These are phyloP conservation scores for Apophysomyces variabilis DNA, from an alignment of 371 early-diverging fungal genomes.

Conservation along the genomic window DNA sequence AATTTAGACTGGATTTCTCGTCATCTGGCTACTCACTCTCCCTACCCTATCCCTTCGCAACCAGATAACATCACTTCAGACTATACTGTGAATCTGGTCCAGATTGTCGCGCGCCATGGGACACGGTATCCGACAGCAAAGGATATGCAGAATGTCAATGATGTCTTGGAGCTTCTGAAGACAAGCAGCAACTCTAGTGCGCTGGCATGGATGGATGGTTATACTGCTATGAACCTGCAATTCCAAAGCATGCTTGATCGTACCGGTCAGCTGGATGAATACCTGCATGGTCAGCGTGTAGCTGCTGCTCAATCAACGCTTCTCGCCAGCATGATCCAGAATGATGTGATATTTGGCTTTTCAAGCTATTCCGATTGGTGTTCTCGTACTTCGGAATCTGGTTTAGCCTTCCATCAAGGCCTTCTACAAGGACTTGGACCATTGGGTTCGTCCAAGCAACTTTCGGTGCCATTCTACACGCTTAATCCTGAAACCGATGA, in stretches of 20 bases:
- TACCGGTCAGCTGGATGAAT: conserved; percentile 31
- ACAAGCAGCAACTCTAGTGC: conserved; percentile 15
- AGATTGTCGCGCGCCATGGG: conserved; percentile 40
- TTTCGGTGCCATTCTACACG: conserved; percentile 9
- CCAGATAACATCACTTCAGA: conserved; percentile 6
- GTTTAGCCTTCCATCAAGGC: conserved; percentile 9
- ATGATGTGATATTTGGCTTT: background rate
- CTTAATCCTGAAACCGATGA: conserved; percentile 1
- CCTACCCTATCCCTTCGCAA: conserved; percentile 1
- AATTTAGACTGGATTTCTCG: conserved; percentile 12
- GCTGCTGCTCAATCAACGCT: conserved; percentile 6
- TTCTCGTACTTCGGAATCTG: conserved; percentile 6
- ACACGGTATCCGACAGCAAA: conserved; percentile 30
- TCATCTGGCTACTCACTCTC: conserved; percentile 2
- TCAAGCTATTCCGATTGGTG: conserved; percentile 6
- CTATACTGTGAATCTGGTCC: conserved; percentile 27
- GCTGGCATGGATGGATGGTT: conserved; percentile 26
- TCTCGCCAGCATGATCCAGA: background rate
- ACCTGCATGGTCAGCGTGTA: conserved; percentile 28
- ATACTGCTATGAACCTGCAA: conserved; percentile 15
- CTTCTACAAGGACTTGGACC: conserved; percentile 8
- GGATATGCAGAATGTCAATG: conserved; percentile 23
- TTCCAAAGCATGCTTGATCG: conserved; percentile 17
- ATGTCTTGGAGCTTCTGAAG: conserved; percentile 14
- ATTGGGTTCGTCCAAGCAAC: conserved; percentile 8